Evolutionary conservation across 2,329 filamentous ascomycete species (phyloP).

Genomic region (Sphaerostilbella broomeana): DNA sequence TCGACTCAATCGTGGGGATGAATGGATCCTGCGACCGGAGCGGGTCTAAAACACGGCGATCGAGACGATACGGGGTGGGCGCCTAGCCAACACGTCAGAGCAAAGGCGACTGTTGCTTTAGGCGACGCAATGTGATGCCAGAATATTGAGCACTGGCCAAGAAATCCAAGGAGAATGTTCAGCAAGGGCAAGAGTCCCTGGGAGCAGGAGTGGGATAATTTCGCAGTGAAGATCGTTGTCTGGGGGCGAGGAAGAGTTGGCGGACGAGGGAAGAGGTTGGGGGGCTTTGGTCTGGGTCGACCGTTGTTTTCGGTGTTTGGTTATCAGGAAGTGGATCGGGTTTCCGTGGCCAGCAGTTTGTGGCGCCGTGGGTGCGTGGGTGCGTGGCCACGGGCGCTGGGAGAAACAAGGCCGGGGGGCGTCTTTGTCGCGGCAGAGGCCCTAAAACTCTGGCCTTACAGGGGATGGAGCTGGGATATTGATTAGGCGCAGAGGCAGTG

Average conservation of each 20-base stretch:
- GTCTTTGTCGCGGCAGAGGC: background rate
- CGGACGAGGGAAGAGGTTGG: constrained; percentile 15
- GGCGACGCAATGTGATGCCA: constrained; percentile 9
- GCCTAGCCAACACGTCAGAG: constrained; percentile 6
- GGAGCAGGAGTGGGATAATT: constrained; percentile 20
- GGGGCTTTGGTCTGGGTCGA: constrained; percentile 20
- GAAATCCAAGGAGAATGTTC: constrained; percentile 19
- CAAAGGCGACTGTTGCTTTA: constrained; percentile 11
- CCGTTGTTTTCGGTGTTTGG: constrained; percentile 22
- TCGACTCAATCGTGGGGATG: constrained; percentile 21
- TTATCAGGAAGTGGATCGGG: constrained; percentile 13
- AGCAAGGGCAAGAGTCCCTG: constrained; percentile 24
- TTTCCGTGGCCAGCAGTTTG: constrained; percentile 6
- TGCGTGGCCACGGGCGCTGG: constrained; percentile 7
- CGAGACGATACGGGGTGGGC: constrained; percentile 7
- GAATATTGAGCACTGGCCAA: constrained; percentile 6
- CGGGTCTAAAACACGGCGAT: constrained; percentile 8
- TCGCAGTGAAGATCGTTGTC: constrained; percentile 24
- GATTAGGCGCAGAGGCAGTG: background rate
- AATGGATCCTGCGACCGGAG: constrained; percentile 13
- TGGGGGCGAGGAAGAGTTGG: constrained; percentile 14
- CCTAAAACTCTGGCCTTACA: background rate
- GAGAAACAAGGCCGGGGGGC: constrained; percentile 3
- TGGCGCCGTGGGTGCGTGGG: constrained; percentile 11
- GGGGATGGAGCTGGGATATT: background rate